A percentile compares a stretch with the other conserved stretches of the same genome.
These are phyloP conservation scores for Syzygium oleosum DNA, from an alignment of 345 rosid species.

Conservation along the genomic window DNA sequence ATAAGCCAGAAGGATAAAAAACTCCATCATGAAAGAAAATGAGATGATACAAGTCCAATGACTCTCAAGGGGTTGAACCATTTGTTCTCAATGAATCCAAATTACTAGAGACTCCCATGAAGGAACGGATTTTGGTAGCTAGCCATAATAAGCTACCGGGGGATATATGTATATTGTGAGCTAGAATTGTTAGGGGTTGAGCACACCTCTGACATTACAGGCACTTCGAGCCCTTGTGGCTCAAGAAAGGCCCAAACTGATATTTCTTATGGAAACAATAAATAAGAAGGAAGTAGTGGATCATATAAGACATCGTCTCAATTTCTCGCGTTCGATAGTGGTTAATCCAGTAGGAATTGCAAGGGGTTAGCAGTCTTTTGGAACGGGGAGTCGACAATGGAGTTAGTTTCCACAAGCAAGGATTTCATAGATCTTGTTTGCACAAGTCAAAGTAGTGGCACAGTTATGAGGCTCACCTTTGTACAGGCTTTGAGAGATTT, in stretches of 20 bases:
- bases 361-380: too few species aligned
- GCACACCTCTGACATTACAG: too few species aligned
- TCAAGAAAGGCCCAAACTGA: fast-evolving
- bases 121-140: too few species aligned
- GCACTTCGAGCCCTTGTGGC: too few species aligned
- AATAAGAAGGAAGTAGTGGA: background rate
- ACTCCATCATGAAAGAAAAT: background rate
- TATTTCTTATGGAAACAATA: too few species aligned
- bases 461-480: too few species aligned
- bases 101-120: background rate
- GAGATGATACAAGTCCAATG: background rate
- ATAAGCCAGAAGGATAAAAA: fast-evolving
- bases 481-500: too few species aligned
- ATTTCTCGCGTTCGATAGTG: background rate
- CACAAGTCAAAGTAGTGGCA: background rate
- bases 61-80: background rate
- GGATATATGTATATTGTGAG: background rate
- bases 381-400: background rate
- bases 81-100: background rate
- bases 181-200: fast-evolving
- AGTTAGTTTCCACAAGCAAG: background rate
- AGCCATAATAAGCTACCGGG: fast-evolving
- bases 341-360: background rate
- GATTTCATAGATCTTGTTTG: background rate
- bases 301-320: background rate